These are phyloP conservation scores for Thymus mandschuricus DNA, from an alignment of 257 asterid species.

Conservation along the genomic window DNA sequence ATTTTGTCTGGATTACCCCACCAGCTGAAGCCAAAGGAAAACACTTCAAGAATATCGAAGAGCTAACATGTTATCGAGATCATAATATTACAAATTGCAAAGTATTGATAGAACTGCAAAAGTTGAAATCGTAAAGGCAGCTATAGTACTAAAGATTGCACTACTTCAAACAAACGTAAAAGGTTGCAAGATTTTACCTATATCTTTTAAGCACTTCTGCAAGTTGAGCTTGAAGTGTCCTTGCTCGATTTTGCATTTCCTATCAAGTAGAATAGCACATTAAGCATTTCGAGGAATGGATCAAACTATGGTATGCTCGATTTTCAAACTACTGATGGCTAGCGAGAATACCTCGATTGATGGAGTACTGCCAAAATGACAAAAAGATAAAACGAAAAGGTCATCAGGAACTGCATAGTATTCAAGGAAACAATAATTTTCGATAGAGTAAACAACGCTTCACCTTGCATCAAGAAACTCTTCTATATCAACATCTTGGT, in stretches of 20 bases:
- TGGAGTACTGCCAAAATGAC: slow-evolving; percentile 59
- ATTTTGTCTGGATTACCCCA: slow-evolving; percentile 80
- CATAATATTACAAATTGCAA: not conserved
- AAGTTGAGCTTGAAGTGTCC: slow-evolving; percentile 54
- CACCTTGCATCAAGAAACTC: slow-evolving; percentile 84
- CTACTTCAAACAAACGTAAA: not conserved
- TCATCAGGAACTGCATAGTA: slow-evolving; percentile 14
- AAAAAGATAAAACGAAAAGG: slow-evolving; percentile 13
- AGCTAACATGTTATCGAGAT: slow-evolving; percentile 5
- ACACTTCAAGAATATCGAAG: slow-evolving; percentile 17
- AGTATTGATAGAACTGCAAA: not conserved
- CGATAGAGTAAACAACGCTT: not conserved
- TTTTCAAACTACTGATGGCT: slow-evolving; percentile 21
- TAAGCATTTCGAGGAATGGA: not conserved
- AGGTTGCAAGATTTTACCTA: slow-evolving; percentile 44
- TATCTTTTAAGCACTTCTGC: slow-evolving; percentile 55
- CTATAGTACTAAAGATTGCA: no score
- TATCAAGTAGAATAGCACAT: slow-evolving; percentile 38
- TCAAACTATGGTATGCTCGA: slow-evolving; percentile 5
- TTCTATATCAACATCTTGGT: slow-evolving; percentile 78
- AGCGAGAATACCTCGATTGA: slow-evolving; percentile 59
- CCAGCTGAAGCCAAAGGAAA: slow-evolving; percentile 49
- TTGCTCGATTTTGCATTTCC: slow-evolving; percentile 68
- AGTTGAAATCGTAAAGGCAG: not conserved
- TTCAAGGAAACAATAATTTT: slow-evolving; percentile 4